Percentiles rank a stretch among this genome's conserved stretches.
Conservation (phyloP, 2,329 filamentous ascomycete genomes). For the Cordyceps pruinosa region DNA sequence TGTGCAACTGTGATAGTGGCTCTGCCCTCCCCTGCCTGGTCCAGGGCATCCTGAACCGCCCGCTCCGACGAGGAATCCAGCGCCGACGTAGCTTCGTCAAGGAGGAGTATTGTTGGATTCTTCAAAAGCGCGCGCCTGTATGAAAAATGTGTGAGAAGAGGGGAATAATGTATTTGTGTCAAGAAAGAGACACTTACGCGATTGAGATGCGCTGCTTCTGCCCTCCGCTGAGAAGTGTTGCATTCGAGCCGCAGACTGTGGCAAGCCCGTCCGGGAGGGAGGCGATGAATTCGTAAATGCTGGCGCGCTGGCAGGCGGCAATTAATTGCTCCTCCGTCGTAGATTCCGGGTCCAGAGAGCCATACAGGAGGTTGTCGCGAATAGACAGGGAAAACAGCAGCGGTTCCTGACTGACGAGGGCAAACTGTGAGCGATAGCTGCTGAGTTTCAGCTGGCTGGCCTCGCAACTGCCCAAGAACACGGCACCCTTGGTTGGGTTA, state of each 20-base stretch:
- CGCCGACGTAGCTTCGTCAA: conserved; percentile 63
- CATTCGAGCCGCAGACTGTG: neutral
- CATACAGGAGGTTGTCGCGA: neutral
- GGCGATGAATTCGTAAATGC: neutral
- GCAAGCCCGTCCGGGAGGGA: neutral
- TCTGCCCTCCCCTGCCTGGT: conserved; percentile 29
- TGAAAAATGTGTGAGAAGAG: no score
- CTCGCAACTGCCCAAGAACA: neutral
- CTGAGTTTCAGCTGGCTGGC: neutral
- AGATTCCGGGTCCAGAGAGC: no score
- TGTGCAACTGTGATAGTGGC: conserved; percentile 38
- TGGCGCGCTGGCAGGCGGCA: neutral
- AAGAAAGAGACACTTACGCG: no score
- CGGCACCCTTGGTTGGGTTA: neutral
- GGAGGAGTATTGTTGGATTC: conserved; percentile 42
- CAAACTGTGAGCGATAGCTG: neutral
- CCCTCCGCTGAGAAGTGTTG: neutral
- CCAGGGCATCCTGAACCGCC: conserved; percentile 48
- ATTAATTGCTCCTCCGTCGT: neutral
- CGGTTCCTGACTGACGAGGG: neutral
- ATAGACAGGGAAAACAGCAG: neutral
- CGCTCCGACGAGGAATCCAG: conserved; percentile 53
- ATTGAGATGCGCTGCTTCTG: neutral
- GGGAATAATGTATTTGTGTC: no score
- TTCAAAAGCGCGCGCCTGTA: neutral